phyloP scores from a whole-genome alignment of 257 asterid genomes.

The Dorcoceras hygrometricum region DNA sequence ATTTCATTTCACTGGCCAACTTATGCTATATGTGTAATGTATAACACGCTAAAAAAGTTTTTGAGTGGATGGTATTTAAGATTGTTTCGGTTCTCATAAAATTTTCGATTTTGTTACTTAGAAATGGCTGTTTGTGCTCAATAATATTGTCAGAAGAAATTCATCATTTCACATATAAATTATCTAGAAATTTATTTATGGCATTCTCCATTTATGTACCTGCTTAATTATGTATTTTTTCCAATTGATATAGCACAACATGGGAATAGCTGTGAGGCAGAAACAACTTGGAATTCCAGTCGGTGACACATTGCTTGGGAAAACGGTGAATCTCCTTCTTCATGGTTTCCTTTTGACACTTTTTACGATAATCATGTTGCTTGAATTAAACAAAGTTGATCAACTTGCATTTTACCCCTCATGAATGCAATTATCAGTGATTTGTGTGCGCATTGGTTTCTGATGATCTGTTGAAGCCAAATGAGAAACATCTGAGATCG shows the following conservation, averaged over 20 bases:
- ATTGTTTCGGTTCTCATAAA: neutral
- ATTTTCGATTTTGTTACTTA: neutral
- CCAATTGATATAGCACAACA: conserved; percentile 50
- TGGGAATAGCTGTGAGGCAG: conserved; percentile 63
- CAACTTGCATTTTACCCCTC: neutral
- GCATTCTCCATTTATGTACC: conserved; percentile 2
- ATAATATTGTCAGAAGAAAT: neutral
- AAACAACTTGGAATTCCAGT: conserved; percentile 72
- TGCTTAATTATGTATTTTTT: conserved; percentile 3
- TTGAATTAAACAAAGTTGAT: conserved; percentile 9
- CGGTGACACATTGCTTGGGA: conserved; percentile 85
- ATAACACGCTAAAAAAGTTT: neutral
- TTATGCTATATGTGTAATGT: neutral
- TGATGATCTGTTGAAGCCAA: neutral
- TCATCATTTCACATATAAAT: neutral
- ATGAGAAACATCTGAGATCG: neutral
- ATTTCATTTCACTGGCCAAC: neutral
- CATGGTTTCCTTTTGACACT: neutral
- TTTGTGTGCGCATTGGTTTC: neutral
- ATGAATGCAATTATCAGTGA: neutral
- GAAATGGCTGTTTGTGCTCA: conserved; percentile 6
- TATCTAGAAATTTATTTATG: neutral
- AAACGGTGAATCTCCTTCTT: conserved; percentile 54
- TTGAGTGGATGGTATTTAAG: neutral
- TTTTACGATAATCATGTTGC: neutral